Conservation (phyloP, 2,329 filamentous ascomycete species). For the Metarhizium humberi region DNA sequence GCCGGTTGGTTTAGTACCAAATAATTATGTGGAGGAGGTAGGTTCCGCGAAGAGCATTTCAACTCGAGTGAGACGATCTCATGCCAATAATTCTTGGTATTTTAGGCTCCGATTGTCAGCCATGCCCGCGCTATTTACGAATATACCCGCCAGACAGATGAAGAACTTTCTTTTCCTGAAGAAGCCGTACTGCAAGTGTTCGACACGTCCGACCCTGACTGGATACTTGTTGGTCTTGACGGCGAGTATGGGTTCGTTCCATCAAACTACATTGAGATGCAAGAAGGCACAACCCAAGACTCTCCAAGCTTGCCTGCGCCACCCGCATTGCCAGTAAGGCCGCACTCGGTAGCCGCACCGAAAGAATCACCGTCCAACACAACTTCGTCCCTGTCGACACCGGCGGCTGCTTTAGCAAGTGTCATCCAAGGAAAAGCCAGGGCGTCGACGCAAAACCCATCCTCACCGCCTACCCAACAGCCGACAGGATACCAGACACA, state of each 20-base stretch:
- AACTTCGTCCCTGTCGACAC: constrained; percentile 25
- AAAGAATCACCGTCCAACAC: constrained; percentile 20
- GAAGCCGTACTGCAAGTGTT: constrained; percentile 76
- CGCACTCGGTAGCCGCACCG: constrained; percentile 22
- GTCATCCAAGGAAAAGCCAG: constrained; percentile 40
- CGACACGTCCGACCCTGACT: constrained; percentile 87
- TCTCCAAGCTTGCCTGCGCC: constrained; percentile 24
- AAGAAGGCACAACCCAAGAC: constrained; percentile 33
- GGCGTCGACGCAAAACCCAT: constrained; percentile 19
- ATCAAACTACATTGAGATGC: constrained; percentile 85
- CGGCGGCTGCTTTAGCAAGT: constrained; percentile 45
- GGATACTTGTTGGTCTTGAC: constrained; percentile 82
- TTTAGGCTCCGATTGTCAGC: constrained; percentile 53
- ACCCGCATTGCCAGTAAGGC: constrained; percentile 35
- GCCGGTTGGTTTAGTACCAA: constrained; percentile 80
- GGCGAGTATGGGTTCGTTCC: constrained; percentile 90
- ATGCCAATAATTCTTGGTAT: not conserved
- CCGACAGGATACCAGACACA: constrained; percentile 15
- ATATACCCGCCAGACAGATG: constrained; percentile 93
- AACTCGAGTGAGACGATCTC: not conserved
- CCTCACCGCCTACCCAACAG: constrained; percentile 16
- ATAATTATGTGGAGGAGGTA: constrained; percentile 93
- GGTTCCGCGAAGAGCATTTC: constrained; percentile 13
- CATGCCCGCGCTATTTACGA: constrained; percentile 93
- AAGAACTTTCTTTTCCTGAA: constrained; percentile 93